phyloP scores from a whole-genome alignment of 2,329 filamentous ascomycete genomes.

The Phaeosphaeriaceae sp. region DNA sequence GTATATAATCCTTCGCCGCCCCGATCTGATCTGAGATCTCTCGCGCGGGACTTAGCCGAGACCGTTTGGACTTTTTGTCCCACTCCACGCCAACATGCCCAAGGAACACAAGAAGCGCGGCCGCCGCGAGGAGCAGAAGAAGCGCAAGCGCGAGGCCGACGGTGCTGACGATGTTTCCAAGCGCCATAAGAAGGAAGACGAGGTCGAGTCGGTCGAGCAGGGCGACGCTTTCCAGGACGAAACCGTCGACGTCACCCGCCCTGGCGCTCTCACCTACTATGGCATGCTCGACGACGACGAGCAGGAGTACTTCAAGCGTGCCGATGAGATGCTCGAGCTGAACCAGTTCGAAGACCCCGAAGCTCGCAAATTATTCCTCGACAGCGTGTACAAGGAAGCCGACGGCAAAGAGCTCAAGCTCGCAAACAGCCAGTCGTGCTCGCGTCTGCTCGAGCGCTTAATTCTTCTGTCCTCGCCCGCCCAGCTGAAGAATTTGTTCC shows the following conservation, averaged over 20 bases:
- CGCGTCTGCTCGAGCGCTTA: slow-evolving; percentile 87
- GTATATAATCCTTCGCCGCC: not conserved
- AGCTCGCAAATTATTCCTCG: slow-evolving; percentile 62
- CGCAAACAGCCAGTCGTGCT: slow-evolving; percentile 94
- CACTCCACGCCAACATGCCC: slow-evolving; percentile 56
- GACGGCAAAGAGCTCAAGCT: slow-evolving; percentile 94
- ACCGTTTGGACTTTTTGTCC: slow-evolving; percentile 20
- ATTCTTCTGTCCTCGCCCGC: slow-evolving; percentile 79
- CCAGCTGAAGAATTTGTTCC: slow-evolving; percentile 88
- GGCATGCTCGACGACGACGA: slow-evolving; percentile 92
- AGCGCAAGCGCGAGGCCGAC: slow-evolving; percentile 51
- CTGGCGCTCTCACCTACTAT: slow-evolving; percentile 78
- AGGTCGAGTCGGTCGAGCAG: slow-evolving; percentile 20
- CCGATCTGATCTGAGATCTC: not conserved
- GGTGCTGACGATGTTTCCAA: slow-evolving; percentile 48
- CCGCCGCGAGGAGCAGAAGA: slow-evolving; percentile 59
- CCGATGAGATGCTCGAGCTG: slow-evolving; percentile 86
- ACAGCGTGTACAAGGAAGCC: slow-evolving; percentile 86
- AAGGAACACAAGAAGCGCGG: slow-evolving; percentile 66
- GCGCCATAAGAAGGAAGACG: slow-evolving; percentile 36
- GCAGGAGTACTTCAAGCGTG: slow-evolving; percentile 92
- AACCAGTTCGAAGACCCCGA: slow-evolving; percentile 85
- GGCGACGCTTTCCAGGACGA: slow-evolving; percentile 28
- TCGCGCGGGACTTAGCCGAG: slow-evolving; percentile 14
- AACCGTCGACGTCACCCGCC: slow-evolving; percentile 40